Evolutionary conservation across 768 basidiomycete genomes (phyloP), one percentile per base, ranked within the genome.

Genomic region (Trametes cubensis): DNA sequence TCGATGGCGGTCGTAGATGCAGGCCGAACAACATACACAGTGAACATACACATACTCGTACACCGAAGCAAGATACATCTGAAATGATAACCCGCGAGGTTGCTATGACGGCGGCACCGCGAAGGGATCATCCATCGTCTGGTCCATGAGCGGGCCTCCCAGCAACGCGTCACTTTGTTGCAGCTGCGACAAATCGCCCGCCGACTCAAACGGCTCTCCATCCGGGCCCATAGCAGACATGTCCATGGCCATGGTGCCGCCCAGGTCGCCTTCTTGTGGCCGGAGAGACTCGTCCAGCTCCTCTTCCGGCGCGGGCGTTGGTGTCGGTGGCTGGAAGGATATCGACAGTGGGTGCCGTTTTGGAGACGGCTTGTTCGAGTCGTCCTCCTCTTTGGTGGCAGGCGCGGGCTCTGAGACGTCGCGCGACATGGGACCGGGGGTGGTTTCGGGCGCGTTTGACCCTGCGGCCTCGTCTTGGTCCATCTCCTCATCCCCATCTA

Each of bases 401-500:
- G 76, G 54, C 34, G 61, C 64, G 44, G 65, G 71, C 62, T 78
- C 80, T 7, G 79, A 75, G 25, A 67, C 70, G 20, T 77, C 80
- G 25, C 75, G 75, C 15, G 76, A 74, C 25, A 66, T 66, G 17
- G 66, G 55, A 18, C 54, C 63, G 1, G 63, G 63, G 4, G 73
- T 73, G 7, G 71, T 58, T n/a, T 77, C 80, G 0, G 75, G 76
- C 20, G 75, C 80, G 21, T 76, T 75, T 17, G 81, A 80, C 20
- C 73, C 72, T 6, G 72, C 58, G 10, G 71, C 68, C 62, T 89
- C 89, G 56, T 90, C 90, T 63, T 85, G 82, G 58, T 90, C 88
- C 72, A 87, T 80, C 58, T 92, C 90, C 49, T 91, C 90, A 53
- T 89, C 83, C n/a, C 79, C 83, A 38, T 92, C 92, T 0, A 84